Conservation (phyloP, 169 alveolate species). For the Plasmodium inui region DNA sequence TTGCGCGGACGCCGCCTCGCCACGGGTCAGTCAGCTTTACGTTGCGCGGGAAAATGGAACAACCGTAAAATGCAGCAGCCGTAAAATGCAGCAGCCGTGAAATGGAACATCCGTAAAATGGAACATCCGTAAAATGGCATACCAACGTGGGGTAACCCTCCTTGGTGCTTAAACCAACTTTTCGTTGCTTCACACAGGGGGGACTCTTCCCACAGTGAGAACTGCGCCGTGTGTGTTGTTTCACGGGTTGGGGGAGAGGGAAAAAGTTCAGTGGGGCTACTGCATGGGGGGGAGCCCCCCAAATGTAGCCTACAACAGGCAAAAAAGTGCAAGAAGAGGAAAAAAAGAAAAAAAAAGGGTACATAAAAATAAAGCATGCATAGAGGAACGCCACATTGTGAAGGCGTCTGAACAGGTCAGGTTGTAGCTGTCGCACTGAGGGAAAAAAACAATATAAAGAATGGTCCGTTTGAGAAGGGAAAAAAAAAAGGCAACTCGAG, state of each 20-base stretch:
- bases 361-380: not conserved
- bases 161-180: not conserved
- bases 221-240: not conserved
- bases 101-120: not conserved
- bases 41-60: not conserved
- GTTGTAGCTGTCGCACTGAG: not conserved
- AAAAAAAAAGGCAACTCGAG: not conserved
- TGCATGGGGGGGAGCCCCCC: not conserved
- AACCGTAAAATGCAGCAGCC: not conserved
- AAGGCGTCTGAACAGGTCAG: not conserved
- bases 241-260: not conserved
- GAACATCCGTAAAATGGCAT: not conserved
- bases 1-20: not conserved
- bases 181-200: not conserved
- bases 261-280: not conserved
- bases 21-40: not conserved
- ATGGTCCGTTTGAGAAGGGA: not conserved
- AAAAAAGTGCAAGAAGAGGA: not conserved
- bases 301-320: not conserved
- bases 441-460: not conserved
- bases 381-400: not conserved
- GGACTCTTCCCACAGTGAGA: not conserved
- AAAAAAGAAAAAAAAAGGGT: not conserved
- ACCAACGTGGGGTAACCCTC: not conserved
- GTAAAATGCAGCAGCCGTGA: too few species aligned